phyloP scores from a whole-genome alignment of 345 rosid species.

The Sisymbrium altissimum region DNA sequence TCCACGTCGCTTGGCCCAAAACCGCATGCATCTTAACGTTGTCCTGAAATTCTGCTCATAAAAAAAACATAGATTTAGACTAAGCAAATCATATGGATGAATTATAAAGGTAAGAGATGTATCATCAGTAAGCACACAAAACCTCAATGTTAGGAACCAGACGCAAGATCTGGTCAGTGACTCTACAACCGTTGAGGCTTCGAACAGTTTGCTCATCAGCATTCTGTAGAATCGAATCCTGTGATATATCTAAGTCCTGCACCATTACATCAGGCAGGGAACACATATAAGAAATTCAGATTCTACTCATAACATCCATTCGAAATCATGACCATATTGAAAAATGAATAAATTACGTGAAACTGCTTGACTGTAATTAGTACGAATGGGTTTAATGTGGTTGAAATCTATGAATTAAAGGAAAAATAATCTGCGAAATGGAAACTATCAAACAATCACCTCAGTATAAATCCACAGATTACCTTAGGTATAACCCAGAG shows the following conservation, averaged over 20 bases:
- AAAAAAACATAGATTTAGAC: conserved; percentile 24
- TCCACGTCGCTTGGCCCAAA: conserved; percentile 97
- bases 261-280: conserved; percentile 23
- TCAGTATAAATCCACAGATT: conserved; percentile 33
- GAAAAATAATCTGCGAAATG: neutral
- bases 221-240: conserved; percentile 84
- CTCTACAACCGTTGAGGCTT: conserved; percentile 98
- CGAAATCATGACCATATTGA: neutral
- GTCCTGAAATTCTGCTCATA: conserved; percentile 74
- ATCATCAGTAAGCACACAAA: conserved; percentile 10
- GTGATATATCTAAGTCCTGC: conserved; percentile 91
- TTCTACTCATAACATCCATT: neutral
- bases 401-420: neutral
- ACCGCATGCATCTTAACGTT: conserved; percentile 88
- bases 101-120: neutral
- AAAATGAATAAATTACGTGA: neutral
- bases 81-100: neutral
- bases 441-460: neutral
- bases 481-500: conserved; percentile 97
- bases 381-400: neutral
- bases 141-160: conserved; percentile 97
- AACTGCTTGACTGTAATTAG: neutral
- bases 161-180: conserved; percentile 96
- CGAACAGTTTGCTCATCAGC: conserved; percentile 96
- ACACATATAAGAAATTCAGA: neutral